Base-by-base conservation (phyloP, 2,329 filamentous ascomycete species). In the Pseudocercospora vitis region DNA sequence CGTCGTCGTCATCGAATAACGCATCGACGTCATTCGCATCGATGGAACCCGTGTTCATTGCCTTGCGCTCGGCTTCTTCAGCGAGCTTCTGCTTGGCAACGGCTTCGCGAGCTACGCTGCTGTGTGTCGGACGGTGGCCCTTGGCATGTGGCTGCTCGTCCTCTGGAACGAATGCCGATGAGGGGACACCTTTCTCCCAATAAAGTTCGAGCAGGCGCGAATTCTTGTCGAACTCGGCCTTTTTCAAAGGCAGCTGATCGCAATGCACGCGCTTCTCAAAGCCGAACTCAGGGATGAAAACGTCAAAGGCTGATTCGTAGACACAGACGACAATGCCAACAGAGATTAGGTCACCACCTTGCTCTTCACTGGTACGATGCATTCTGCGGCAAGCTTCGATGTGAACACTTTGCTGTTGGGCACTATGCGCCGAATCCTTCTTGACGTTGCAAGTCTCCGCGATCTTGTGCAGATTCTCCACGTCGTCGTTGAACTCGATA, bases 211-310 rank as follows among this genome's bases (percentile, higher is more conserved):
- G 81, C 24, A 97, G 84, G 52, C 94, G 85, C 76, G 91, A 89
- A 70, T 95, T 91, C 80, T 97, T 97, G 73, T 95, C 86, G 75
- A 94, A 99, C 71, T 99, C 94, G n/a, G 94, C 94, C 80, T 99
- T 99, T 82, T 97, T 92, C 63, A 99, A 78, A 24, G 94, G 94
- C 70, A 99, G 80, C 78, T 99, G 94, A 69, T 99, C 94, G 70
- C 94, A 99, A 75, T 99, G 94, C 48, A 99, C 94, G 61, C 94
- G 89, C 84, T 99, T 99, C 79, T 99, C 94, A 64, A 99, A 97
- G 62, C 94, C 94, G 79, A 91, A 99, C 70, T 99, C 91, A 4
- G 94, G 94, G 70, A 99, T 97, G 60, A 99, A 81, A 37, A 99
- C 90, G 71, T 99, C 94, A 70, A 99, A 99, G 16, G 94, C 94